Percentiles rank a stretch among this genome's conserved stretches.
phyloP scores from a whole-genome alignment of 768 basidiomycete species.

The Boletellus ananiceps region DNA sequence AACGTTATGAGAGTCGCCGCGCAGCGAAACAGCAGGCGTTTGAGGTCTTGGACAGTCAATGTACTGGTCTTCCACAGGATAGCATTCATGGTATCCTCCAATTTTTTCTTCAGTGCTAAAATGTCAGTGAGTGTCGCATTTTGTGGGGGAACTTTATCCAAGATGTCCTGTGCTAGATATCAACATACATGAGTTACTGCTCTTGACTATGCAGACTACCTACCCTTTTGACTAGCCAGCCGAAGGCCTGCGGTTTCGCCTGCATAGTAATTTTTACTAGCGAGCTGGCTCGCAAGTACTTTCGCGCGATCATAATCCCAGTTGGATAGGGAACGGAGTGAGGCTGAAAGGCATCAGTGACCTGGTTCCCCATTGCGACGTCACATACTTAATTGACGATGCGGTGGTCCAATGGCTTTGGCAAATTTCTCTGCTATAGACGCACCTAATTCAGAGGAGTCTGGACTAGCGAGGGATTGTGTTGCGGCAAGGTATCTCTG shows the following conservation, averaged over 20 bases:
- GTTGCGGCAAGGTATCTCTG: slow-evolving; percentile 87
- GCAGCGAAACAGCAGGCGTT: slow-evolving; percentile 81
- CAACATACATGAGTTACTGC: background rate
- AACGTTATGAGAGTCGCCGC: slow-evolving; percentile 75
- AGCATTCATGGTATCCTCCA: slow-evolving; percentile 61
- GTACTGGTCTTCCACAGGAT: slow-evolving; percentile 67
- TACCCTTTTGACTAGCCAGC: slow-evolving; percentile 62
- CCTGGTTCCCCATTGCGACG: background rate
- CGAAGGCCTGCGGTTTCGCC: slow-evolving; percentile 84
- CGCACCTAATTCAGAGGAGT: slow-evolving; percentile 85
- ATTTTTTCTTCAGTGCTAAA: slow-evolving; percentile 57
- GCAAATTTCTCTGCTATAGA: slow-evolving; percentile 85
- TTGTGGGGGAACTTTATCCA: slow-evolving; percentile 60
- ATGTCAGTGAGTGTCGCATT: slow-evolving; percentile 59
- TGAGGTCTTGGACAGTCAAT: slow-evolving; percentile 78
- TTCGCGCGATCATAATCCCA: slow-evolving; percentile 82
- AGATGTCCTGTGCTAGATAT: slow-evolving; percentile 46
- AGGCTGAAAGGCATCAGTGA: slow-evolving; percentile 37
- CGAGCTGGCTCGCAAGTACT: slow-evolving; percentile 76
- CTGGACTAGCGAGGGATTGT: slow-evolving; percentile 62
- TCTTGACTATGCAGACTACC: slow-evolving; percentile 10
- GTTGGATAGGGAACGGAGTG: slow-evolving; percentile 47
- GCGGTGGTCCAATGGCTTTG: slow-evolving; percentile 71
- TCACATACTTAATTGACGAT: slow-evolving; percentile 69
- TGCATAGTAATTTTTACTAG: slow-evolving; percentile 84